Conservation (phyloP, 129 eudicot species). For the Smallanthus sonchifolius region DNA sequence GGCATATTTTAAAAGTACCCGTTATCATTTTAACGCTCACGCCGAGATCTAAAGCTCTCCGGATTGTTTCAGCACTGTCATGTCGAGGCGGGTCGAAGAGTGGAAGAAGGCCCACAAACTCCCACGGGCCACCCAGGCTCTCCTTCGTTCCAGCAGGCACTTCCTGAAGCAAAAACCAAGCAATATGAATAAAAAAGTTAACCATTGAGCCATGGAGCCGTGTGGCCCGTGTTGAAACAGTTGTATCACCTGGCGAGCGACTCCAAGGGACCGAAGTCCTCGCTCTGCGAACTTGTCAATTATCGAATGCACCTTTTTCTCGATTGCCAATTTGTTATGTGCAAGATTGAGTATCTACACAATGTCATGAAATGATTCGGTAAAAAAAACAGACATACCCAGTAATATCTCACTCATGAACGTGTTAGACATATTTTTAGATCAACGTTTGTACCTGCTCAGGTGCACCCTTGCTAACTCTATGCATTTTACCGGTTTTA, state of each 20-base stretch:
- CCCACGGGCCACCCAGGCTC: conserved; percentile 86
- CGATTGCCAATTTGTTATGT: conserved; percentile 62
- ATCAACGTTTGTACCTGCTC: conserved; percentile 55
- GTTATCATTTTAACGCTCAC: conserved; percentile 94
- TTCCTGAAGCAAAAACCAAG: conserved; percentile 31
- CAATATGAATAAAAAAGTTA: not conserved
- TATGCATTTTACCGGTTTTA: conserved; percentile 66
- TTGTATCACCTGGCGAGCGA: conserved; percentile 67
- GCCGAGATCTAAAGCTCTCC: conserved; percentile 78
- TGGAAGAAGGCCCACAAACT: conserved; percentile 79
- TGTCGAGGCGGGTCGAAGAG: conserved; percentile 92
- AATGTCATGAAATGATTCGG: not conserved
- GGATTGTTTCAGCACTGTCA: conserved; percentile 91
- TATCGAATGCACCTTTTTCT: conserved; percentile 50
- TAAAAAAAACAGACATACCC: no score
- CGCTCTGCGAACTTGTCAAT: conserved; percentile 88
- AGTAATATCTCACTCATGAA: no score
- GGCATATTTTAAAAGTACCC: conserved; percentile 25
- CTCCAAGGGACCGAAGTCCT: conserved; percentile 85
- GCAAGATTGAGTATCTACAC: conserved; percentile 76
- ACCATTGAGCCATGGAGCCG: no score
- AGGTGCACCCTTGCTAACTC: conserved; percentile 98
- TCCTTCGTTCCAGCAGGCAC: conserved; percentile 76
- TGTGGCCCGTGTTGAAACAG: not conserved
- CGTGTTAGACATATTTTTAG: not conserved